Evolutionary conservation across 331 rosid species (phyloP).

Genomic region (Pyrus hybrid): DNA sequence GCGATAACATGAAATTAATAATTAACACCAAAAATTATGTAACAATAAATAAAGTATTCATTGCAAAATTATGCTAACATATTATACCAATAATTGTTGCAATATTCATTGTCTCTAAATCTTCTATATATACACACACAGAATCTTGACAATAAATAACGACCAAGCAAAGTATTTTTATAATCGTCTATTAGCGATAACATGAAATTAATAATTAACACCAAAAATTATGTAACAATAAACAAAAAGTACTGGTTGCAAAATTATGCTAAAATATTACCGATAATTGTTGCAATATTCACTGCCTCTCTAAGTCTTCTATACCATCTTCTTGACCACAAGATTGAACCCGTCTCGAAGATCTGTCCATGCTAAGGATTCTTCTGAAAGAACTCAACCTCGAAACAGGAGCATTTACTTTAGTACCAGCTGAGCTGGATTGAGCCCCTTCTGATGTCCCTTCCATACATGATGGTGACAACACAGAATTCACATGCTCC

Average conservation of each 20-base stretch:
- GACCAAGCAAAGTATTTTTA: background rate
- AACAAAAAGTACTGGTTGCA: background rate
- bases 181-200: background rate
- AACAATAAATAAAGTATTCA: no score
- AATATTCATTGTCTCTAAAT: no score
- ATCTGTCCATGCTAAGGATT: slow-evolving; percentile 65
- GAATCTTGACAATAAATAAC: background rate
- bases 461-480: slow-evolving; percentile 10
- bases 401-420: slow-evolving; percentile 16
- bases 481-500: background rate
- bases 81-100: no score
- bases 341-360: slow-evolving; percentile 44
- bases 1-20: no score
- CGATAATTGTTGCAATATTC: background rate
- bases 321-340: slow-evolving; percentile 15
- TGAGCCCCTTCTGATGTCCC: slow-evolving; percentile 20
- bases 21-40: no score
- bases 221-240: background rate
- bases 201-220: background rate
- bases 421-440: slow-evolving; percentile 16
- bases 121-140: background rate
- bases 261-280: background rate
- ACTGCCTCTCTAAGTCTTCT: slow-evolving; percentile 73
- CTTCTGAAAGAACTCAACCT: slow-evolving; percentile 64
- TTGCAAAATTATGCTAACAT: no score